Percentiles rank a stretch among this genome's conserved stretches.
phyloP scores from a whole-genome alignment of 345 rosid genomes.

The Arabis hirsuta region DNA sequence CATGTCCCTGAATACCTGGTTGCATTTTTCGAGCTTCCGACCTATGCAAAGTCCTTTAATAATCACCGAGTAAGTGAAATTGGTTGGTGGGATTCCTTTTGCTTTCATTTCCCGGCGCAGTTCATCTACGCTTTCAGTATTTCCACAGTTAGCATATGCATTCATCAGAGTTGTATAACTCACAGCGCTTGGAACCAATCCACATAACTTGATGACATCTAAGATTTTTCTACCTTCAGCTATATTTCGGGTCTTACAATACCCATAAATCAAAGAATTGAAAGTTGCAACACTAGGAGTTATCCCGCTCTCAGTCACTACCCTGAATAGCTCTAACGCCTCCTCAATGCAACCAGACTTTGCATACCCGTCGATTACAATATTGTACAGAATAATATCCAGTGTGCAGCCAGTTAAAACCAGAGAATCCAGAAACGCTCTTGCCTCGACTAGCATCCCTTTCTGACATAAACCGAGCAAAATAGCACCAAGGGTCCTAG shows the following conservation, averaged over 20 bases:
- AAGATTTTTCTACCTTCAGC: slow-evolving; percentile 55
- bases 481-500: slow-evolving; percentile 52
- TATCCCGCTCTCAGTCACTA: slow-evolving; percentile 50
- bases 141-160: slow-evolving; percentile 62
- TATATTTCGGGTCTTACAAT: slow-evolving; percentile 52
- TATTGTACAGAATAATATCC: slow-evolving; percentile 63
- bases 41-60: slow-evolving; percentile 67
- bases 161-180: slow-evolving; percentile 80
- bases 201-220: slow-evolving; percentile 51
- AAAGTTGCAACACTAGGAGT: slow-evolving; percentile 64
- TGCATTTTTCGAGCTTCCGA: slow-evolving; percentile 51
- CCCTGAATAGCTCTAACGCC: slow-evolving; percentile 56
- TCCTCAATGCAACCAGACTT: slow-evolving; percentile 56
- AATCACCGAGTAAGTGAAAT: slow-evolving; percentile 66
- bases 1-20: slow-evolving; percentile 53
- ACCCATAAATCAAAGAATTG: slow-evolving; percentile 68
- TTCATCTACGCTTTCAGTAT: slow-evolving; percentile 43
- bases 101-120: slow-evolving; percentile 60
- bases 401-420: slow-evolving; percentile 40
- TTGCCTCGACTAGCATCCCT: slow-evolving; percentile 61
- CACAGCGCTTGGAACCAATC: slow-evolving; percentile 58
- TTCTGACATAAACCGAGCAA: slow-evolving; percentile 62
- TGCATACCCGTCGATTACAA: slow-evolving; percentile 70
- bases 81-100: slow-evolving; percentile 50
- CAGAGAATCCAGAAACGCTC: slow-evolving; percentile 59